Evolutionary conservation across 2,329 filamentous ascomycete genomes (phyloP).

Genomic region (Ophidiomyces ophidiicola): DNA sequence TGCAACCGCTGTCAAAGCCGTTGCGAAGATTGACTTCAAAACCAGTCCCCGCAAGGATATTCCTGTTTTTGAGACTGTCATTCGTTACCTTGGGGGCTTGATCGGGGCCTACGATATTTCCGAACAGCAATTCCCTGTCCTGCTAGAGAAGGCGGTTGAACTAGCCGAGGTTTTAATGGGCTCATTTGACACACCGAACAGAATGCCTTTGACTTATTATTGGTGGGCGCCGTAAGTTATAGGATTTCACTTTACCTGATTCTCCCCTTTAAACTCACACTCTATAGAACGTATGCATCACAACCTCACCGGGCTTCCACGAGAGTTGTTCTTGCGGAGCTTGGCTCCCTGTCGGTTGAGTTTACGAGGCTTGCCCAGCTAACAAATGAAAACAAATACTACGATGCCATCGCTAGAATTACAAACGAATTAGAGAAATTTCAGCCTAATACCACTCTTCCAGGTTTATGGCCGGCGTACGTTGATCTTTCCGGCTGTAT

Average conservation of each 20-base stretch:
- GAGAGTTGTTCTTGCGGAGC: constrained; percentile 24
- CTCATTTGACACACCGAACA: constrained; percentile 27
- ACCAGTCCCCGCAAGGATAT: constrained; percentile 22
- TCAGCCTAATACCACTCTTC: constrained; percentile 27
- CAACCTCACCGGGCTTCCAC: constrained; percentile 21
- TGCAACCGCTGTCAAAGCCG: constrained; percentile 40
- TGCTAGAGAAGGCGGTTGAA: constrained; percentile 43
- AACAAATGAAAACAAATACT: constrained; percentile 29
- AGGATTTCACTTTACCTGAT: constrained; percentile 1
- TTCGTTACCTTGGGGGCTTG: constrained; percentile 43
- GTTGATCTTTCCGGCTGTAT: constrained; percentile 74
- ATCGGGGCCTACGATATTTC: constrained; percentile 44
- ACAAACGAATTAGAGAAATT: constrained; percentile 25
- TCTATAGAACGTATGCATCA: constrained; percentile 50
- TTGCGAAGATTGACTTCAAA: constrained; percentile 45
- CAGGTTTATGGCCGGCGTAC: constrained; percentile 34
- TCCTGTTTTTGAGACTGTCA: constrained; percentile 41
- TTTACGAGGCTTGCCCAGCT: constrained; percentile 33
- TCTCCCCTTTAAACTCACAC: constrained; percentile 46
- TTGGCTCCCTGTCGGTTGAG: constrained; percentile 31
- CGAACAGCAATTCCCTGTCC: constrained; percentile 41
- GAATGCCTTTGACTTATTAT: constrained; percentile 35
- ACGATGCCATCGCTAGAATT: constrained; percentile 29
- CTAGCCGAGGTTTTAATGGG: constrained; percentile 44
- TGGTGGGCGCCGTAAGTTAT: constrained; percentile 59